Conservation (phyloP, 75 land plant species). For the Picea glauca region DNA sequence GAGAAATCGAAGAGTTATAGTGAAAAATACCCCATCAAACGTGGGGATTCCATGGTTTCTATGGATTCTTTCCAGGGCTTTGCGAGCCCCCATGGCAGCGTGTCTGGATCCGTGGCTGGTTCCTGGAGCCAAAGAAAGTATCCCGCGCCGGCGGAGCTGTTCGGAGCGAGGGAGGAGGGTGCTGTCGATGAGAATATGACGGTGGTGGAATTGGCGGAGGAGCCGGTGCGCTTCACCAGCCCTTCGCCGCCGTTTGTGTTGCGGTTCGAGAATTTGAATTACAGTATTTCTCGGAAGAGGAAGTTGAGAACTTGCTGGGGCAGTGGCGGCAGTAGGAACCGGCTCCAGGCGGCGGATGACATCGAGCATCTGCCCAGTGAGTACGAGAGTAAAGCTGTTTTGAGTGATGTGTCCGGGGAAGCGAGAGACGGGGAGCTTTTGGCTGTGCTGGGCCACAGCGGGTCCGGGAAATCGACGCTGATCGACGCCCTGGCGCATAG, state of each 20-base stretch:
- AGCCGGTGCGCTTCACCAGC: too few species aligned
- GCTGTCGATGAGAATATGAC: constrained; percentile 13
- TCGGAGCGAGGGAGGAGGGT: background rate
- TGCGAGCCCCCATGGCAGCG: background rate
- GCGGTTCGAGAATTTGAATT: constrained; percentile 38
- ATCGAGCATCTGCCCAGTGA: background rate
- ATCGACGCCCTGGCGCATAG: constrained; percentile 79
- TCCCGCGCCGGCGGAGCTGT: background rate
- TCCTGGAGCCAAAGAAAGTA: background rate
- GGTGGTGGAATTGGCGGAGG: background rate
- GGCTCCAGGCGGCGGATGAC: background rate
- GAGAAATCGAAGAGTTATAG: background rate
- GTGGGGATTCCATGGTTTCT: background rate
- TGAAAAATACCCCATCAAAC: background rate
- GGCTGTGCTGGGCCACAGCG: constrained; percentile 81
- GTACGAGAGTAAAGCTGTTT: constrained; percentile 22
- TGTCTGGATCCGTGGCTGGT: too few species aligned
- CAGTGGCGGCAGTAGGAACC: background rate
- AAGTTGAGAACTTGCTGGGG: background rate
- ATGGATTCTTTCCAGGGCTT: background rate
- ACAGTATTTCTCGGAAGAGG: constrained; percentile 30
- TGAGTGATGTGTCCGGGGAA: constrained; percentile 67
- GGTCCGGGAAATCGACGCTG: constrained; percentile 84
- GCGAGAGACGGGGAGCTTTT: constrained; percentile 81
- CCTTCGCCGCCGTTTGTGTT: constrained; percentile 34